A percentile compares a stretch with the other conserved stretches of the same genome.
Conservation (phyloP, 2,329 filamentous ascomycete genomes). For the Aquanectria penicillioides region DNA sequence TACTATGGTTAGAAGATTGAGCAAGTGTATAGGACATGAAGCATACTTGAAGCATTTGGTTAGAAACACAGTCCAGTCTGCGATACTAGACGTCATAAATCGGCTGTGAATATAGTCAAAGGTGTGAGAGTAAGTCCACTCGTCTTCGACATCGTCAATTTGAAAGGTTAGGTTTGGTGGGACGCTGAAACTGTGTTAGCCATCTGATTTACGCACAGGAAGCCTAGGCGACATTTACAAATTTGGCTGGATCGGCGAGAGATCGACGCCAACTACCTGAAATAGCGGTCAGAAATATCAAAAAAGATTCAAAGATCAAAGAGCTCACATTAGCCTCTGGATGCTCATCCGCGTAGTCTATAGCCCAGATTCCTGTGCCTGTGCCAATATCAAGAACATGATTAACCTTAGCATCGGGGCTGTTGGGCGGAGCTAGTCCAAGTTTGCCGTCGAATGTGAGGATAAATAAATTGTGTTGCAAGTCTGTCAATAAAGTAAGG, state of each 20-base stretch:
- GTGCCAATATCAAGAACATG: slow-evolving; percentile 10
- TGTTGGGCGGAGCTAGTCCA: slow-evolving; percentile 3
- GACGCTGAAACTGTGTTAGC: background rate
- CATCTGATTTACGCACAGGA: too few relatives aligned
- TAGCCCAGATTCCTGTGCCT: too few relatives aligned
- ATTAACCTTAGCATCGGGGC: background rate
- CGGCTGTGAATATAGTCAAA: slow-evolving; percentile 15
- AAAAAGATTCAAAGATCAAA: too few relatives aligned
- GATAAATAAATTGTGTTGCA: slow-evolving; percentile 15
- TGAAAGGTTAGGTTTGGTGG: slow-evolving; percentile 11
- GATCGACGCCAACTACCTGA: too few relatives aligned
- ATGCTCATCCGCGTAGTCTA: too few relatives aligned
- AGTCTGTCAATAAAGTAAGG: too few relatives aligned
- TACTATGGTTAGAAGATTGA: background rate
- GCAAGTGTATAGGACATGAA: rapidly evolving
- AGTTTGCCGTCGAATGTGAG: slow-evolving; percentile 11
- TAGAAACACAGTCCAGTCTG: background rate
- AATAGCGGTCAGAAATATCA: too few relatives aligned
- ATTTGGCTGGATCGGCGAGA: too few relatives aligned
- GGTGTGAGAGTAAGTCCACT: background rate
- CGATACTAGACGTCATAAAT: slow-evolving; percentile 10
- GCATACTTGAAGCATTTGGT: slow-evolving; percentile 4
- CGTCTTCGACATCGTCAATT: slow-evolving; percentile 16
- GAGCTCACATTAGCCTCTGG: too few relatives aligned
- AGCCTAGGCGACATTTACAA: too few relatives aligned